Percentiles rank a stretch among this genome's conserved stretches.
Evolutionary conservation across 2,329 filamentous ascomycete genomes (phyloP).

Genomic region (Pseudogymnoascus sp.): DNA sequence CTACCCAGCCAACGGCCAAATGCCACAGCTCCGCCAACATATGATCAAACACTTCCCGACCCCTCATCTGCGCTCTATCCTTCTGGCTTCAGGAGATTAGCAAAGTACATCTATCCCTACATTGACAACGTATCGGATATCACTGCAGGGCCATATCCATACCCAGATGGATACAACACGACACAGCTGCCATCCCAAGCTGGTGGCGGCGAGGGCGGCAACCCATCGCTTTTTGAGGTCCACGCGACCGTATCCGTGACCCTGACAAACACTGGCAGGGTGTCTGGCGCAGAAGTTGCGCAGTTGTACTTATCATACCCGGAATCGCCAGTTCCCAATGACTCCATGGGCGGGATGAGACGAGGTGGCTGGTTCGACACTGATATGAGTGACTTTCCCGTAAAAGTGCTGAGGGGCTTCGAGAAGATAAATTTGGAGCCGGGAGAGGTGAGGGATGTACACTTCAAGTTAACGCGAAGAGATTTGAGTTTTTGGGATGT

Average conservation of each 20-base stretch:
- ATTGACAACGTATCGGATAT: conserved; percentile 28
- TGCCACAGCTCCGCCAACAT: conserved; percentile 38
- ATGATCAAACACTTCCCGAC: conserved; percentile 43
- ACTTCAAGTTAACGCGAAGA: conserved; percentile 54
- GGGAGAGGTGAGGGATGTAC: conserved; percentile 45
- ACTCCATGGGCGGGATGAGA: conserved; percentile 64
- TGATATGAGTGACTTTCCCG: conserved; percentile 48
- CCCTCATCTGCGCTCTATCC: conserved; percentile 50
- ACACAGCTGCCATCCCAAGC: conserved; percentile 45
- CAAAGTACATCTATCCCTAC: conserved; percentile 64
- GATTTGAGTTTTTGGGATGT: conserved; percentile 69
- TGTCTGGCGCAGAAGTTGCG: conserved; percentile 45
- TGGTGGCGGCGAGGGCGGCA: conserved; percentile 55
- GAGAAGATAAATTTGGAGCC: conserved; percentile 57
- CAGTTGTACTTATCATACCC: conserved; percentile 51
- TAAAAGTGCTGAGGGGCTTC: conserved; percentile 64
- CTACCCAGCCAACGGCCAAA: conserved; percentile 31
- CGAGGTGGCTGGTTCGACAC: conserved; percentile 20
- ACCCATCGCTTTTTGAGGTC: conserved; percentile 48
- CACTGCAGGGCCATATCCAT: conserved; percentile 34
- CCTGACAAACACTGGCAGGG: conserved; percentile 50
- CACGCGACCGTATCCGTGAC: conserved; percentile 47
- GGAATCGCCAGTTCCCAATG: conserved; percentile 19
- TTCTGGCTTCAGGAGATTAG: conserved; percentile 45
- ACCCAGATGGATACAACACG: conserved; percentile 40